Conservation (phyloP, 1,139 yeast species). For the Yamadazyma songkhlaensis region DNA sequence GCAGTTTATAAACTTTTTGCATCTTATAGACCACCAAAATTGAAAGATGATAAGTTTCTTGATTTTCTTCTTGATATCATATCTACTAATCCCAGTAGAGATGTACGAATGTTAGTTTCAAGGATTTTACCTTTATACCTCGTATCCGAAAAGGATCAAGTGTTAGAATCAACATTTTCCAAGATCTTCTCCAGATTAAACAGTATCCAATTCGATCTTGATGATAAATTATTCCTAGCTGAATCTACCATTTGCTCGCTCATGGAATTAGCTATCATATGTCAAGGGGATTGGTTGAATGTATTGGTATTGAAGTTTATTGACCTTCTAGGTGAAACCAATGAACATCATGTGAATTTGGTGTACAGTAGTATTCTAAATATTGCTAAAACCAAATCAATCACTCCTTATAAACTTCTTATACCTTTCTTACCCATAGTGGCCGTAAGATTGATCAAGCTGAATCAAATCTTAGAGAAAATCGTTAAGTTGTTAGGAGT, state of each 20-base stretch:
- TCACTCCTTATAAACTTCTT: slow-evolving; percentile 67
- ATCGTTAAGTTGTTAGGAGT: slow-evolving; percentile 67
- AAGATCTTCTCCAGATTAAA: slow-evolving; percentile 31
- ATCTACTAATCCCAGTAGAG: slow-evolving; percentile 39
- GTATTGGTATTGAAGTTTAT: slow-evolving; percentile 57
- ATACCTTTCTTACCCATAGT: slow-evolving; percentile 78
- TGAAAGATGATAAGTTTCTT: slow-evolving; percentile 18
- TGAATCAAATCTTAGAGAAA: slow-evolving; percentile 53
- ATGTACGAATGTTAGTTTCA: slow-evolving; percentile 48
- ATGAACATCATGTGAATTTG: slow-evolving; percentile 60
- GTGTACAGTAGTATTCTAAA: slow-evolving; percentile 57
- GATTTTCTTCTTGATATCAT: slow-evolving; percentile 19
- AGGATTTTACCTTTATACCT: slow-evolving; percentile 47
- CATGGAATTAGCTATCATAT: slow-evolving; percentile 56
- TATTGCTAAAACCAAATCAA: slow-evolving; percentile 41
- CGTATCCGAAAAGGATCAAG: slow-evolving; percentile 29
- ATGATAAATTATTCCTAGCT: slow-evolving; percentile 37
- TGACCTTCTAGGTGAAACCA: slow-evolving; percentile 56
- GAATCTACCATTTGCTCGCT: slow-evolving; percentile 64
- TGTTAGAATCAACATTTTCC: slow-evolving; percentile 33
- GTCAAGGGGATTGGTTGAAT: slow-evolving; percentile 63
- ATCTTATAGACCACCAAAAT: slow-evolving; percentile 38
- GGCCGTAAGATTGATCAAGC: slow-evolving; percentile 63
- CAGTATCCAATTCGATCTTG: slow-evolving; percentile 30
- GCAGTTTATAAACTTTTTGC: slow-evolving; percentile 46